A percentile compares a stretch with the other conserved stretches of the same genome.
phyloP scores from a whole-genome alignment of 2,329 filamentous ascomycete species.

The Aspergillus candidus region DNA sequence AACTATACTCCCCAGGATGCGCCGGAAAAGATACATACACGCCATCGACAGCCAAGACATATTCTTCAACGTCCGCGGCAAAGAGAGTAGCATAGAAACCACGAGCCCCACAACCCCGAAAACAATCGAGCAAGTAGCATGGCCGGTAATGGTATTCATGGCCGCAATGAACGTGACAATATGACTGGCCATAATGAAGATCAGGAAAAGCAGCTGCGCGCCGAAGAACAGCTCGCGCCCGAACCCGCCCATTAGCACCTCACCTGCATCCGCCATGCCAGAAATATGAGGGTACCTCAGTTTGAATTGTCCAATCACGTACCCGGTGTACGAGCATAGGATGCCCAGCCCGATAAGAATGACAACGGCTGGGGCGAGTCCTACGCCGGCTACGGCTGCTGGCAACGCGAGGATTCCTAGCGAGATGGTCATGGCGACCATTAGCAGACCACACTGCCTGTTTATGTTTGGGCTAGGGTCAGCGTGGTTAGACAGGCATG shows the following conservation, averaged over 20 bases:
- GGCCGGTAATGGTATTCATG: conserved; percentile 57
- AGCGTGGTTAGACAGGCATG: not conserved
- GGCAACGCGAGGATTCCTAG: conserved; percentile 53
- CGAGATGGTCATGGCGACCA: conserved; percentile 55
- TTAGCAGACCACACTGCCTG: conserved; percentile 44
- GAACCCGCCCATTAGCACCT: conserved; percentile 54
- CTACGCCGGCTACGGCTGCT: conserved; percentile 46
- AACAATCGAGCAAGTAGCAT: conserved; percentile 58
- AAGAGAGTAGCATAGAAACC: conserved; percentile 53
- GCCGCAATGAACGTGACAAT: conserved; percentile 64
- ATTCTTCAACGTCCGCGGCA: conserved; percentile 58
- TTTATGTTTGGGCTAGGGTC: conserved; percentile 25
- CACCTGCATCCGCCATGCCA: conserved; percentile 63
- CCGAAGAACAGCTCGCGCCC: conserved; percentile 58
- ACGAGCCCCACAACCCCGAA: conserved; percentile 56
- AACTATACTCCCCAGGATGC: too few species aligned
- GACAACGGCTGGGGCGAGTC: conserved; percentile 51
- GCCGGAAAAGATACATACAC: conserved; percentile 21
- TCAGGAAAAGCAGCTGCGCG: conserved; percentile 58
- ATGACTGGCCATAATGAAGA: conserved; percentile 68
- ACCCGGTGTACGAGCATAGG: conserved; percentile 56
- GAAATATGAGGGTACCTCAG: conserved; percentile 52
- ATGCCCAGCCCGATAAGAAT: conserved; percentile 49
- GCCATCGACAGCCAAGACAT: conserved; percentile 58
- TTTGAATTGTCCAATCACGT: conserved; percentile 56